Evolutionary conservation across 1,284 basidiomycete species (phyloP).

Genomic region (Cutaneotrichosporon spelunceum): DNA sequence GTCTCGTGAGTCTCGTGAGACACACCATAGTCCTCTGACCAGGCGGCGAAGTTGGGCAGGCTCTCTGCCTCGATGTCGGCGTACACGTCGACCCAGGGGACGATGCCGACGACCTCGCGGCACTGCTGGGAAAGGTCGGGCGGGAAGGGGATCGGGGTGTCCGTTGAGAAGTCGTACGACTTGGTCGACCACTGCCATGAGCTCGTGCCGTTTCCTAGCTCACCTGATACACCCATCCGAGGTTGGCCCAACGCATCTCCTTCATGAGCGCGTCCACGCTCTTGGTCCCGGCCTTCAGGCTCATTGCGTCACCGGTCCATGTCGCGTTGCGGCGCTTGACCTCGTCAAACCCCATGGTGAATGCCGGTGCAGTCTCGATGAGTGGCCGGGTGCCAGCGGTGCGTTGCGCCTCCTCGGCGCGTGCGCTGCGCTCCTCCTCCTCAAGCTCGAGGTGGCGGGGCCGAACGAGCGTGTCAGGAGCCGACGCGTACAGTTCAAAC

Average conservation of each 20-base stretch:
- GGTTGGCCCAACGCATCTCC: constrained; percentile 81
- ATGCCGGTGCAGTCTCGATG: constrained; percentile 41
- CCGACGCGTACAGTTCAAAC: constrained; percentile 54
- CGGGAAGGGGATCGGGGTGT: constrained; percentile 62
- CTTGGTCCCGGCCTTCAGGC: constrained; percentile 58
- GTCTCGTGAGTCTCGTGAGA: not conserved
- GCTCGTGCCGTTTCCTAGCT: constrained; percentile 15
- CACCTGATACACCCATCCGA: constrained; percentile 76
- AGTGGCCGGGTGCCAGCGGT: constrained; percentile 17
- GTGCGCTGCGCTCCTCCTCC: constrained; percentile 5
- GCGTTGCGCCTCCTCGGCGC: constrained; percentile 1
- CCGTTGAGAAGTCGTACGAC: constrained; percentile 72
- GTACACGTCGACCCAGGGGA: constrained; percentile 70
- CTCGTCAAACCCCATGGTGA: constrained; percentile 42
- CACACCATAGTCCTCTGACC: constrained; percentile 71
- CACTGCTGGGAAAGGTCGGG: constrained; percentile 61
- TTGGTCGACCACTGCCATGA: constrained; percentile 76
- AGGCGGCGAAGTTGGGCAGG: constrained; percentile 62
- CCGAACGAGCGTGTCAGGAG: constrained; percentile 28
- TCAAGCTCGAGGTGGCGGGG: constrained; percentile 27
- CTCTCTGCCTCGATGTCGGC: constrained; percentile 38
- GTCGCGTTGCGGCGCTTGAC: constrained; percentile 39
- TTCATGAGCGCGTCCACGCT: constrained; percentile 65
- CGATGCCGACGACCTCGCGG: constrained; percentile 58
- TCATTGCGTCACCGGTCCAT: constrained; percentile 35